Conservation (phyloP, 2,329 filamentous ascomycete genomes). For the Nothopassalora personata region DNA sequence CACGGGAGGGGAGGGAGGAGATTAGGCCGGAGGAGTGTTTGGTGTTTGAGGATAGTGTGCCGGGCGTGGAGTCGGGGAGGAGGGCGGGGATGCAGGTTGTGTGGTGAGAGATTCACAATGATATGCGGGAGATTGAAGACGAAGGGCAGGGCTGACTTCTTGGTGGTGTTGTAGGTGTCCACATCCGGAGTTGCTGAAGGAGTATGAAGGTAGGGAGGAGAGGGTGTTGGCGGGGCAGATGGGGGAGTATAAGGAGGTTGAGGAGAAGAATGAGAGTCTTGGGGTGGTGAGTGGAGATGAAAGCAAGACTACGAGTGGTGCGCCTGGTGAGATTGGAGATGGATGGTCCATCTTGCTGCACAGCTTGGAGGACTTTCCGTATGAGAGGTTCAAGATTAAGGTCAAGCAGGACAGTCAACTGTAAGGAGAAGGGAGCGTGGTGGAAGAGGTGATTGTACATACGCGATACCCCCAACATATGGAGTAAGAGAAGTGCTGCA, state of each 20-base stretch:
- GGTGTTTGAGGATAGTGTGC: constrained; percentile 93
- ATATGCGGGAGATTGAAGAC: no score
- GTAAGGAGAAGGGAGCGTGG: not conserved
- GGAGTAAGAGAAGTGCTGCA: not conserved
- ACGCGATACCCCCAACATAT: not conserved
- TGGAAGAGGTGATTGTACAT: not conserved
- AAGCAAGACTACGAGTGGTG: constrained; percentile 39
- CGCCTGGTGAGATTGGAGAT: constrained; percentile 53
- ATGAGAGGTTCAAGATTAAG: constrained; percentile 53
- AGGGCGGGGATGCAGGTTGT: constrained; percentile 91
- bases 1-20: constrained; percentile 49
- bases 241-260: constrained; percentile 60
- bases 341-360: constrained; percentile 53
- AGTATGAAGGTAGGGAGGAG: constrained; percentile 70
- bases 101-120: constrained; percentile 48
- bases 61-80: constrained; percentile 83
- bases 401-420: constrained; percentile 16
- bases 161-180: constrained; percentile 48
- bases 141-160: no score
- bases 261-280: constrained; percentile 32
- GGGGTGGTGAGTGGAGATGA: constrained; percentile 33
- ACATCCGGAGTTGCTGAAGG: constrained; percentile 68
- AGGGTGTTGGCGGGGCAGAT: constrained; percentile 79
- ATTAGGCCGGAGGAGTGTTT: constrained; percentile 82
- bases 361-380: constrained; percentile 56